Percentiles rank a stretch among this genome's conserved stretches.
These are phyloP conservation scores for Bimuria novae-zelandiae DNA, from an alignment of 2,329 filamentous ascomycete species.

Conservation along the genomic window DNA sequence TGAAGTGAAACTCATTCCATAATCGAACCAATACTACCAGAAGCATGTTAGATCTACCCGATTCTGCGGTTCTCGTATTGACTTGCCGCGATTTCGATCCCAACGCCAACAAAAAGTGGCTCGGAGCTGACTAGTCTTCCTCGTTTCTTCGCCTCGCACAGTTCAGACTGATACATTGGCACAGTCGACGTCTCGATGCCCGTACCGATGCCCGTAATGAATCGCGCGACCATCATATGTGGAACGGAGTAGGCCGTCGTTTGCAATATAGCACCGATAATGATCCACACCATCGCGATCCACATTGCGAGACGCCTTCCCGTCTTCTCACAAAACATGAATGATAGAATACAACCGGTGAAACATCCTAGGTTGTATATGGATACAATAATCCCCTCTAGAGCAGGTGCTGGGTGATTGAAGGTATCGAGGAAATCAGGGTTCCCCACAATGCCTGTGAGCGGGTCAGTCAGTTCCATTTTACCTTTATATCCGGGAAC, in stretches of 20 bases:
- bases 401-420: conserved; percentile 42
- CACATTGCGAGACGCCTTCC: conserved; percentile 47
- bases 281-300: conserved; percentile 51
- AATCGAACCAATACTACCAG: conserved; percentile 4
- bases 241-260: conserved; percentile 37
- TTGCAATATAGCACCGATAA: conserved; percentile 46
- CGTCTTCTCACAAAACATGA: conserved; percentile 44
- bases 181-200: conserved; percentile 60
- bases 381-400: conserved; percentile 51
- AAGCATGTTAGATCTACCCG: not conserved
- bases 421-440: conserved; percentile 47
- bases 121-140: conserved; percentile 64
- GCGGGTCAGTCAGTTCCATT: not conserved
- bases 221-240: conserved; percentile 57
- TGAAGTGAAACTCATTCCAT: conserved; percentile 3
- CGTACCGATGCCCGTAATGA: conserved; percentile 58
- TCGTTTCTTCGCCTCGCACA: conserved; percentile 59
- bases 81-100: conserved; percentile 56
- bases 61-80: conserved; percentile 11
- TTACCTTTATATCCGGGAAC: not conserved
- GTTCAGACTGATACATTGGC: conserved; percentile 59
- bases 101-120: conserved; percentile 55
- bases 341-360: conserved; percentile 45
- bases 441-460: conserved; percentile 45
- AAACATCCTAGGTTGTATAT: conserved; percentile 49